Base-by-base conservation (phyloP, 2,329 filamentous ascomycete genomes). In the Aureobasidium sp. region DNA sequence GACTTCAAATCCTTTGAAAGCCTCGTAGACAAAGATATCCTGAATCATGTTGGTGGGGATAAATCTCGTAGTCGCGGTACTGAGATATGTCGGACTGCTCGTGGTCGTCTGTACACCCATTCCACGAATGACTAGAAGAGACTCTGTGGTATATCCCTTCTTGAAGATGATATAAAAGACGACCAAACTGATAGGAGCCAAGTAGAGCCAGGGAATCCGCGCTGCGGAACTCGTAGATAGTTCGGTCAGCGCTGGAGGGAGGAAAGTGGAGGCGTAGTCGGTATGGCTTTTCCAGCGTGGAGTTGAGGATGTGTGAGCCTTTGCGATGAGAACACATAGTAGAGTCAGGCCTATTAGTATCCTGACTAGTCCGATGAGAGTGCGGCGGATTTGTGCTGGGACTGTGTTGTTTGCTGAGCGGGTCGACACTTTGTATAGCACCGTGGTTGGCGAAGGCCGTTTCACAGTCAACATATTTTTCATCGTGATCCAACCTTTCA, bases 11-110 rank as follows among this genome's bases (percentile, higher is more conserved):
- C 92, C 92, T 62, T 85, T 85, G 75, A 97, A 97, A 3, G 92
- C 94, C 78, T 99, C 94, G 72, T 97, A 91, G 56, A 99, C 89
- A 60, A 97, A 85, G 62, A 99, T 87, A 72, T 99, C 94, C 71
- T 90, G 90, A 62, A 99, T 95, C 75, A 90, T 87, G 48, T 88
- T 89, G 0, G 93, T 96, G 0, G 94, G 93, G 63, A 99, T 97
- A 73, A 90, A 90, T 54, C 86, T 78, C n/a, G 85, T 88, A 1
- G 81, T 79, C 2, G 82, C 76, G 9, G 79, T 78, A 40, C 81
- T 80, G 7, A 92, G 79, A 69, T 90, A 91, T 9, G 85, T 88
- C 1, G 81, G 75, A 9, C 86, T 85, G 31, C 85, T 86, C 1
- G 86, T 88, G 8, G 84, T 87, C 2, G 91, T 97, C 78, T 99